Conservation (phyloP, 495 filamentous ascomycete genomes). For the Podospora didyma region DNA sequence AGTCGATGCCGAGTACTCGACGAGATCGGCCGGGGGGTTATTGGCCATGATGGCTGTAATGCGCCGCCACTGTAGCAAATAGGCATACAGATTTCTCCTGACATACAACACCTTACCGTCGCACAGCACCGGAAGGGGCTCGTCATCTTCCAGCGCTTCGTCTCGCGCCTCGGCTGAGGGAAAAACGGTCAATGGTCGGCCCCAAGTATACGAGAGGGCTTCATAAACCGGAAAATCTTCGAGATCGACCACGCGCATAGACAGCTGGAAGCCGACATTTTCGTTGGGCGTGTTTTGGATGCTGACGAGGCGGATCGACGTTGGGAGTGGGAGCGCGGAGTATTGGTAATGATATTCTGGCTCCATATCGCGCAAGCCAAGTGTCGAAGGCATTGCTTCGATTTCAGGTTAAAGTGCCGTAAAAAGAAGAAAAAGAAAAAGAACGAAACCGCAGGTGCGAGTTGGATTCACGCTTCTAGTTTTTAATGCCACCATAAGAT, state of each 20-base stretch:
- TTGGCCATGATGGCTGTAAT: neutral
- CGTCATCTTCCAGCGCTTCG: neutral
- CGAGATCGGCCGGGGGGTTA: neutral
- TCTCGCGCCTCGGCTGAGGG: neutral
- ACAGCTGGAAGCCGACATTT: neutral
- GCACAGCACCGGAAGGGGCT: neutral
- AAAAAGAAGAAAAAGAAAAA: too few relatives aligned
- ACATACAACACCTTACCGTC: neutral
- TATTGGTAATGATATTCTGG: neutral
- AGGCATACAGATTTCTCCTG: neutral
- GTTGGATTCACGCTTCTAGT: too few relatives aligned
- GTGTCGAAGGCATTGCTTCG: too few relatives aligned
- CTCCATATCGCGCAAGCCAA: too few relatives aligned
- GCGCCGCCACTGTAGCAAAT: neutral
- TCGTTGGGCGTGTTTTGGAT: neutral
- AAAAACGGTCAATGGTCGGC: neutral
- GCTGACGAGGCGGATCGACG: neutral
- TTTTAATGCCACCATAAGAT: too few relatives aligned
- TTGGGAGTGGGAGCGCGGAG: neutral
- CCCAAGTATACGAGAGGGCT: conserved; percentile 1
- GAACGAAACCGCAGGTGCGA: too few relatives aligned
- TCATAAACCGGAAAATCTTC: neutral
- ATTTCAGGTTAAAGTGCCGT: too few relatives aligned
- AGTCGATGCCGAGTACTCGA: neutral
- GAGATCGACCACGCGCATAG: neutral